These are phyloP conservation scores for Nakazawaea sp. DNA, from an alignment of 805 yeast species.

Conservation along the genomic window DNA sequence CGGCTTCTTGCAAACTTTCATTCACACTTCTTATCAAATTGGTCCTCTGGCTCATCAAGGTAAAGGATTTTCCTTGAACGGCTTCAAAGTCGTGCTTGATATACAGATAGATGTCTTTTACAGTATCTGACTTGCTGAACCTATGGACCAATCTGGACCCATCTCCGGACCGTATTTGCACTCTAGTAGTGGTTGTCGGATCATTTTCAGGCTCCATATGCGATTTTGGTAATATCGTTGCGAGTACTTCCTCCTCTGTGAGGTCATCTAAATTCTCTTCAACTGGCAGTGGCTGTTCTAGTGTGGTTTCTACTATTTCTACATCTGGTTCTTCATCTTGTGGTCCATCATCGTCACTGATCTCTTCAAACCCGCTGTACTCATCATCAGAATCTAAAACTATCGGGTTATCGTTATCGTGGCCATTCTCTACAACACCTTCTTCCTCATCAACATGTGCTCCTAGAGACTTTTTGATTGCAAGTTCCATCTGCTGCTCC, in stretches of 20 bases:
- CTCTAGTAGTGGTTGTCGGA: conserved; percentile 54
- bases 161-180: conserved; percentile 83
- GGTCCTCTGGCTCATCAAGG: conserved; percentile 50
- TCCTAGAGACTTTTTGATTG: conserved; percentile 60
- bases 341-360: conserved; percentile 13
- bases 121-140: conserved; percentile 52
- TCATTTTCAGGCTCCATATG: conserved; percentile 61
- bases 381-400: conserved; percentile 16
- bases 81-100: conserved; percentile 53
- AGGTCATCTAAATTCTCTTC: conserved; percentile 16
- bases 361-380: conserved; percentile 14
- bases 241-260: conserved; percentile 38
- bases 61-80: conserved; percentile 40
- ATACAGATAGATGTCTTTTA: conserved; percentile 53
- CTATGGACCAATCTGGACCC: conserved; percentile 79
- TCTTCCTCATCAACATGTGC: conserved; percentile 22
- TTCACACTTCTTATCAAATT: conserved; percentile 49
- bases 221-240: conserved; percentile 39
- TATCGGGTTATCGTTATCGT: conserved; percentile 12
- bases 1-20: conserved; percentile 61
- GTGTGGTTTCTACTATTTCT: conserved; percentile 6
- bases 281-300: not conserved
- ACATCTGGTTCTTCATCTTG: conserved; percentile 19
- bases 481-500: conserved; percentile 77
- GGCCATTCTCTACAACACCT: conserved; percentile 24